phyloP scores from a whole-genome alignment of 768 basidiomycete genomes.

The Holtermannia corniformis region DNA sequence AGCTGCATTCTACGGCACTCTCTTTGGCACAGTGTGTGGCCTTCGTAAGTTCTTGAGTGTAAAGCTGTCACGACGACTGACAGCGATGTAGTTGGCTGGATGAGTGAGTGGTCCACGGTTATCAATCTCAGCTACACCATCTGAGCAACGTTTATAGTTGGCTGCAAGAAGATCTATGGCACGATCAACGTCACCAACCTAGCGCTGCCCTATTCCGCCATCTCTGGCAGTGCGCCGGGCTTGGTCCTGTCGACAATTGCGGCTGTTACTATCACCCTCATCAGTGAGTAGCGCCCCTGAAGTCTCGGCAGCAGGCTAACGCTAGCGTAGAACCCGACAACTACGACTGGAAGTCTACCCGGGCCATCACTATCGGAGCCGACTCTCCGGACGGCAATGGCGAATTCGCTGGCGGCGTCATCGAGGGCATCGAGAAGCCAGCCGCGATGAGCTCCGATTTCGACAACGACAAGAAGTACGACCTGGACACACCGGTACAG shows the following conservation, averaged over 20 bases:
- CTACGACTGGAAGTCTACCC: conserved; percentile 15
- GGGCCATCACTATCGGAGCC: conserved; percentile 16
- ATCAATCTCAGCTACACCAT: background rate
- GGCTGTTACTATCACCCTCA: conserved; percentile 4
- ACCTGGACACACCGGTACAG: background rate
- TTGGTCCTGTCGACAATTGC: conserved; percentile 12
- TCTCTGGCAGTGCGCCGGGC: conserved; percentile 18
- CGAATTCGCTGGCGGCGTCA: background rate
- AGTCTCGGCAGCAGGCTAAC: background rate
- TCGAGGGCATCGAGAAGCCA: conserved; percentile 1
- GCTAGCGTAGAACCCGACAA: conserved; percentile 12
- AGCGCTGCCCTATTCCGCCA: conserved; percentile 15
- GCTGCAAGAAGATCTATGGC: conserved; percentile 17
- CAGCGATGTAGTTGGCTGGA: conserved; percentile 16
- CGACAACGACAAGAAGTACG: conserved; percentile 3
- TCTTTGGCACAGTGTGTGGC: conserved; percentile 13
- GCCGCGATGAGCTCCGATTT: background rate
- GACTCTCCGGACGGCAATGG: background rate
- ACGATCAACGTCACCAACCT: conserved; percentile 17
- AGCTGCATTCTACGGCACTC: conserved; percentile 15
- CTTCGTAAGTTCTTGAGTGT: too few relatives aligned
- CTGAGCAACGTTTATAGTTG: background rate
- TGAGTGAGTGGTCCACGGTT: background rate
- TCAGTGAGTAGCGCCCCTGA: background rate
- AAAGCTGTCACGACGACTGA: background rate